A percentile compares a stretch with the other conserved stretches of the same genome.
phyloP scores from a whole-genome alignment of 1,284 basidiomycete genomes.

The Ganoderma sinense region DNA sequence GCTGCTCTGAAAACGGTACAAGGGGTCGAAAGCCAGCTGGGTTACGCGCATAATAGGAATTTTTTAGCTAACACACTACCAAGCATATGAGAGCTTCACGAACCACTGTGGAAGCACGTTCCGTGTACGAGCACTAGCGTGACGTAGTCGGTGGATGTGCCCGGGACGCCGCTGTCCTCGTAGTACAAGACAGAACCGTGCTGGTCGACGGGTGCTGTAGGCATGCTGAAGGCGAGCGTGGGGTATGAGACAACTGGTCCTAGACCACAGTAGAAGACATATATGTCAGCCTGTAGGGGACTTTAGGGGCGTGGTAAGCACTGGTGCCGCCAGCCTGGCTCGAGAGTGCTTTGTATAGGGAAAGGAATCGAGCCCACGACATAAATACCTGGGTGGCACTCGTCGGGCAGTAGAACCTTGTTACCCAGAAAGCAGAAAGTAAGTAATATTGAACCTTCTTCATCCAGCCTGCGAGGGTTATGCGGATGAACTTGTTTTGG shows the following conservation, averaged over 20 bases:
- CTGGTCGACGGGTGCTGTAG: conserved; percentile 29
- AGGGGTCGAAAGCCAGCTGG: conserved; percentile 37
- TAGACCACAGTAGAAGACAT: not conserved
- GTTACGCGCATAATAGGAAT: too few relatives aligned
- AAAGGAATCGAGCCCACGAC: too few relatives aligned
- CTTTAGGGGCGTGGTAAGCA: too few relatives aligned
- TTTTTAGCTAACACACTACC: too few relatives aligned
- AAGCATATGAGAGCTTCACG: not conserved
- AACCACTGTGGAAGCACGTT: conserved; percentile 35
- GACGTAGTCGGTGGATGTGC: conserved; percentile 21
- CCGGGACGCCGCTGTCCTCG: conserved; percentile 27
- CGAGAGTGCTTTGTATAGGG: too few relatives aligned
- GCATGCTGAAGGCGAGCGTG: conserved; percentile 26
- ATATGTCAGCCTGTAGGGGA: not conserved
- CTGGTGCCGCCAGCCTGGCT: too few relatives aligned
- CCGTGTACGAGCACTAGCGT: conserved; percentile 38
- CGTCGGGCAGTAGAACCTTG: too few relatives aligned
- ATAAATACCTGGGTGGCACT: too few relatives aligned
- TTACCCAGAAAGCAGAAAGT: too few relatives aligned
- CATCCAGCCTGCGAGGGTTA: too few relatives aligned
- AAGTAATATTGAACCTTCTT: too few relatives aligned
- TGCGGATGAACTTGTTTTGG: too few relatives aligned
- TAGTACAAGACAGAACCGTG: conserved; percentile 31
- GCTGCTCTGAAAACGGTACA: conserved; percentile 31
- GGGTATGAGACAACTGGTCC: not conserved